These are phyloP conservation scores for Venturia pyrina DNA, from an alignment of 2,329 filamentous ascomycete species.

Conservation along the genomic window DNA sequence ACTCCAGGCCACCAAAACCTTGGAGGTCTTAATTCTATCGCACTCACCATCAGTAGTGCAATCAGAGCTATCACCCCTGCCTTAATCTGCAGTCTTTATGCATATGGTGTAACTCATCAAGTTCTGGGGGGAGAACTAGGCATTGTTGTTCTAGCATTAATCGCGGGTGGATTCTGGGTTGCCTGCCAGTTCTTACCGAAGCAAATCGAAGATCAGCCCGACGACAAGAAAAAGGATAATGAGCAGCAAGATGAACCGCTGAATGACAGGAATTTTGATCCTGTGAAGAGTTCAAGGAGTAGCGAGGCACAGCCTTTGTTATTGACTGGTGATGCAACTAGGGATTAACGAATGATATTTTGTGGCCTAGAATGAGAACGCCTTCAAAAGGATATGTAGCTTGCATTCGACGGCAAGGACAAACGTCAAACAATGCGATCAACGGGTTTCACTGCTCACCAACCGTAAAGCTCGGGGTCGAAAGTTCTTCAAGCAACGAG, in stretches of 20 bases:
- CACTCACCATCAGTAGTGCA: slow-evolving; percentile 50
- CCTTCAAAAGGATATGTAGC: no score
- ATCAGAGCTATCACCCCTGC: slow-evolving; percentile 58
- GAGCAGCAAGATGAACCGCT: background rate
- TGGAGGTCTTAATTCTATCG: slow-evolving; percentile 61
- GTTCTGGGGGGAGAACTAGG: slow-evolving; percentile 53
- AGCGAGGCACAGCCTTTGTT: background rate
- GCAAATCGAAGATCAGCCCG: background rate
- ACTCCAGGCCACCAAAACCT: slow-evolving; percentile 54
- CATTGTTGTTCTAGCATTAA: background rate
- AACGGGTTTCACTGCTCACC: no score
- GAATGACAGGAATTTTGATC: background rate
- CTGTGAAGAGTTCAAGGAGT: background rate
- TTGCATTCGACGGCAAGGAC: no score
- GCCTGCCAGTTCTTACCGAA: background rate
- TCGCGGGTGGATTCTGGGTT: background rate
- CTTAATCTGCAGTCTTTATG: slow-evolving; percentile 57
- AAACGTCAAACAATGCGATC: no score
- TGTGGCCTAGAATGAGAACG: no score
- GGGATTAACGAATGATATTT: background rate
- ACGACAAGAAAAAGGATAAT: background rate
- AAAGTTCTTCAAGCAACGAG: no score
- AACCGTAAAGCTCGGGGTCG: no score
- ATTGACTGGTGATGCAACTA: background rate
- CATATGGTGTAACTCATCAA: slow-evolving; percentile 55